Conservation (phyloP, 2,329 filamentous ascomycete genomes). For the Trichothecium roseum region DNA sequence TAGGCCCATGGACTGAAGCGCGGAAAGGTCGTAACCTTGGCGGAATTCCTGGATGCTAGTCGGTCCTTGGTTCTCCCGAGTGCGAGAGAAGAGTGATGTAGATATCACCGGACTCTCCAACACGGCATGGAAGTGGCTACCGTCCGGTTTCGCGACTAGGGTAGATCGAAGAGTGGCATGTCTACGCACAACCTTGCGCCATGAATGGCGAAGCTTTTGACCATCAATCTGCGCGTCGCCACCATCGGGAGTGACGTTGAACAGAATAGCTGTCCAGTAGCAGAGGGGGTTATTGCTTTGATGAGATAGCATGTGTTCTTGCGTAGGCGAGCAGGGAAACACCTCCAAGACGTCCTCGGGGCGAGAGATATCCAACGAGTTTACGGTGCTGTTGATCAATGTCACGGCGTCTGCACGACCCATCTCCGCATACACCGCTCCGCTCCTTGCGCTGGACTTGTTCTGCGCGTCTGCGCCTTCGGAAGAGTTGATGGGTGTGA, state of each 20-base stretch:
- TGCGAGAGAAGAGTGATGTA: too few relatives aligned
- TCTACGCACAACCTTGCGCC: too few relatives aligned
- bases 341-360: background rate
- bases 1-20: too few relatives aligned
- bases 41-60: too few relatives aligned
- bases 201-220: background rate
- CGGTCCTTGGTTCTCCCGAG: too few relatives aligned
- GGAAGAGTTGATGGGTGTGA: too few relatives aligned
- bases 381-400: background rate
- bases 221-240: background rate
- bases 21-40: too few relatives aligned
- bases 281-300: constrained; percentile 5
- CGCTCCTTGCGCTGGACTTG: background rate
- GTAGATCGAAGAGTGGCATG: too few relatives aligned
- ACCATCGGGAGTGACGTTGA: constrained; percentile 6
- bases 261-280: constrained; percentile 8
- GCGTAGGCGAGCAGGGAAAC: background rate
- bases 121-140: too few relatives aligned
- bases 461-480: background rate
- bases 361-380: background rate
- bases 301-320: background rate
- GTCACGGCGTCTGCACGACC: background rate
- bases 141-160: too few relatives aligned
- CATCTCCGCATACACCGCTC: background rate
- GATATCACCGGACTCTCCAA: too few relatives aligned